phyloP scores from a whole-genome alignment of 257 asterid genomes.

The Leonotis leonurus region DNA sequence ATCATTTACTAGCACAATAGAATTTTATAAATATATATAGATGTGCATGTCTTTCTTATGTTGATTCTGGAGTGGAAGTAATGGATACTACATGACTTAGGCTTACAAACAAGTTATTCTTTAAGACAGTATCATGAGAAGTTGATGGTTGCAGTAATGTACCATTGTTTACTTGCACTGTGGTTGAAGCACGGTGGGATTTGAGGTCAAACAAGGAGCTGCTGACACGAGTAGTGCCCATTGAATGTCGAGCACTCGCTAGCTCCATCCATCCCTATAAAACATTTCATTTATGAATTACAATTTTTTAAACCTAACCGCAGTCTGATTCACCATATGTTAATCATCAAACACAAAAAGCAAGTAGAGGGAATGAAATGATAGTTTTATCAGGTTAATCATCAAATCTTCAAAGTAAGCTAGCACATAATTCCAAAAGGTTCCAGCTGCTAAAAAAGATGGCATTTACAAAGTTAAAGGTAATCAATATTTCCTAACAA shows the following conservation, averaged over 20 bases:
- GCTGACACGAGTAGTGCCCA: constrained; percentile 81
- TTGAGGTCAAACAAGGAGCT: constrained; percentile 65
- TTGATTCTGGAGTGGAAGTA: not conserved
- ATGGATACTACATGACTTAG: not conserved
- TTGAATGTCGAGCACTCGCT: constrained; percentile 83
- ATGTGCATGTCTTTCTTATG: not conserved
- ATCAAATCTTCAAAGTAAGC: not conserved
- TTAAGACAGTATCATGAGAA: not conserved
- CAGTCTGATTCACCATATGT: not conserved
- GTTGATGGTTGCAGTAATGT: not conserved
- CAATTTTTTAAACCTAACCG: not conserved
- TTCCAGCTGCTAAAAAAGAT: not conserved
- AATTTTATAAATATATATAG: not conserved
- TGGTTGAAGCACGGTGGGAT: constrained; percentile 71
- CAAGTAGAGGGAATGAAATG: not conserved
- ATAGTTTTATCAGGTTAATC: no score
- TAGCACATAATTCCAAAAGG: not conserved
- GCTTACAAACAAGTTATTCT: not conserved
- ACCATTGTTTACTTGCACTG: constrained; percentile 54
- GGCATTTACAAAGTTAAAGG: not conserved
- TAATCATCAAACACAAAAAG: not conserved
- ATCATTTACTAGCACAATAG: not conserved
- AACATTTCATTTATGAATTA: constrained; percentile 2
- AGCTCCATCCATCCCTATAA: constrained; percentile 84
- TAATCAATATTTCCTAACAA: not conserved